Evolutionary conservation across 768 basidiomycete species (phyloP).

Genomic region (Clitopilus passeckerianus): DNA sequence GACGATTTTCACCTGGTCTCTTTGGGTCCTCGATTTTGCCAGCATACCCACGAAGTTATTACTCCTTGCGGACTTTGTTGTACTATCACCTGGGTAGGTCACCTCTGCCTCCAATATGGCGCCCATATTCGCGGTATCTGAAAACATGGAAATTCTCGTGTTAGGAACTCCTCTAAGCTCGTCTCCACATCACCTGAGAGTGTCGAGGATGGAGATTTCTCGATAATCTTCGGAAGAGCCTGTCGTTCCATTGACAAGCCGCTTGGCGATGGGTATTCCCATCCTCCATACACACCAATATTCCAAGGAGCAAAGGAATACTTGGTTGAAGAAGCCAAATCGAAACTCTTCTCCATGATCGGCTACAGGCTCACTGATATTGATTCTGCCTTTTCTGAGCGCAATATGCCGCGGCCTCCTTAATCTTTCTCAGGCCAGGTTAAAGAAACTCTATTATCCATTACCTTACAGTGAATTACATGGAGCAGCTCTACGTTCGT

Average conservation of each 20-base stretch:
- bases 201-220: neutral
- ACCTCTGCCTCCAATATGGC: neutral
- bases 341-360: neutral
- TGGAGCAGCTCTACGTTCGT: neutral
- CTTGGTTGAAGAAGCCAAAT: neutral
- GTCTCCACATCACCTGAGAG: neutral
- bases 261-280: neutral
- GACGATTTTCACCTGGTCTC: neutral
- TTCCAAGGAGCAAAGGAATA: neutral
- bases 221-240: neutral
- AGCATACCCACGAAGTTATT: neutral
- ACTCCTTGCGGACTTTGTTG: neutral
- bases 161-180: neutral
- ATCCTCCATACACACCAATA: neutral
- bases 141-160: neutral
- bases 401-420: neutral
- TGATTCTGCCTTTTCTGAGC: neutral
- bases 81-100: neutral
- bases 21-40: neutral
- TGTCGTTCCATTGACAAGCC: neutral
- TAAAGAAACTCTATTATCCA: too few species aligned
- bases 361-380: neutral
- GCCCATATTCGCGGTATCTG: neutral
- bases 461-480: neutral
- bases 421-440: neutral